phyloP scores from a whole-genome alignment of 345 rosid genomes.

The Boechera retrofracta region DNA sequence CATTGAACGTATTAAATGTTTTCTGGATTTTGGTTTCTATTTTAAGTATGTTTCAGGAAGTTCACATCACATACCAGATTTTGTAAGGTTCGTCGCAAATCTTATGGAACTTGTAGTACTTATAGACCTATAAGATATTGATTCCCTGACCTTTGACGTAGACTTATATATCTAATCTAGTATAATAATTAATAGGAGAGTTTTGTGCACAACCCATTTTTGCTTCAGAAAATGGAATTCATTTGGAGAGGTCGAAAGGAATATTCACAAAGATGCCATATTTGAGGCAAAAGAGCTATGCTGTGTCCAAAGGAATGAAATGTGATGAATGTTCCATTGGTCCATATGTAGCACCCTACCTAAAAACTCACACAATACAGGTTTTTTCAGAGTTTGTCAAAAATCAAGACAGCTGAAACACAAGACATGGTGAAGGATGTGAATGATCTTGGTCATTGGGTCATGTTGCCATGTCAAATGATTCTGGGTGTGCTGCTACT shows the following conservation, averaged over 20 bases:
- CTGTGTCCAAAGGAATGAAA: not conserved
- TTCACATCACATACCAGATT: not conserved
- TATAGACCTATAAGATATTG: not conserved
- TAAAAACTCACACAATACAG: slow-evolving; percentile 6
- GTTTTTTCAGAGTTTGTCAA: slow-evolving; percentile 2
- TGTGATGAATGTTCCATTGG: slow-evolving; percentile 1
- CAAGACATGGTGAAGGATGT: slow-evolving; percentile 7
- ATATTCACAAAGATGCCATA: not conserved
- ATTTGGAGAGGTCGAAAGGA: not conserved
- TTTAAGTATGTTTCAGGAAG: not conserved
- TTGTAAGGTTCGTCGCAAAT: not conserved
- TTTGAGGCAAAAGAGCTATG: not conserved
- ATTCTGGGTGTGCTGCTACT: slow-evolving; percentile 10
- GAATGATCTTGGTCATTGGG: slow-evolving; percentile 3
- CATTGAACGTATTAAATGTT: not conserved
- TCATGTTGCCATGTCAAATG: slow-evolving; percentile 26
- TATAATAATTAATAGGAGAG: not conserved
- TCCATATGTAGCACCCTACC: not conserved
- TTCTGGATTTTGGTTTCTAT: not conserved
- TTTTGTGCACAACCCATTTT: slow-evolving; percentile 1
- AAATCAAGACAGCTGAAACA: slow-evolving; percentile 4
- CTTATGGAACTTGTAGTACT: not conserved
- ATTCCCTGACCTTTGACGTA: not conserved
- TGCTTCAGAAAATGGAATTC: not conserved
- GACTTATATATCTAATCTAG: not conserved